Percentiles rank a stretch among this genome's conserved stretches.
phyloP scores from a whole-genome alignment of 1,284 basidiomycete species.

The Blastosporella zonata region DNA sequence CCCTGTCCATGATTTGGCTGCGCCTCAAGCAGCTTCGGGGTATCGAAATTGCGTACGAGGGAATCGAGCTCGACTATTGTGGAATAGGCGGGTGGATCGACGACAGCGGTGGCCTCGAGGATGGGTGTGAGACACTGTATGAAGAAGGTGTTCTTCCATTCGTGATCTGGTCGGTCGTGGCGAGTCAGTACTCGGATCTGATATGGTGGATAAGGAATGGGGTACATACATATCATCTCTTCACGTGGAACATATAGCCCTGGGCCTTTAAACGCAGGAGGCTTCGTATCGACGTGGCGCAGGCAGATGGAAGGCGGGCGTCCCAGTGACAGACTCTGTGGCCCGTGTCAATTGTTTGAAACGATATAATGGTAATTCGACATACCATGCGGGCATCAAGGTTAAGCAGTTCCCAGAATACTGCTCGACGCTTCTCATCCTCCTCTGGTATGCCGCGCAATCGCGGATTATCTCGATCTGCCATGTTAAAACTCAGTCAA shows the following conservation, averaged over 20 bases:
- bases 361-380: slow-evolving; percentile 4
- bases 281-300: slow-evolving; percentile 65
- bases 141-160: slow-evolving; percentile 74
- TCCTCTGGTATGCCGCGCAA: slow-evolving; percentile 68
- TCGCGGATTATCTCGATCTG: slow-evolving; percentile 69
- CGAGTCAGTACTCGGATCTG: background rate
- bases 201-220: background rate
- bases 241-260: slow-evolving; percentile 55
- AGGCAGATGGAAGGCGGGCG: slow-evolving; percentile 70
- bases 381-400: slow-evolving; percentile 73
- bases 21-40: slow-evolving; percentile 53
- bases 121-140: slow-evolving; percentile 63
- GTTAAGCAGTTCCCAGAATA: slow-evolving; percentile 74
- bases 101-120: slow-evolving; percentile 62
- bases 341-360: background rate
- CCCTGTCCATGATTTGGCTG: slow-evolving; percentile 34
- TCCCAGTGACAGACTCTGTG: slow-evolving; percentile 71
- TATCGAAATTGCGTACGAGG: slow-evolving; percentile 54
- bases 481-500: slow-evolving; percentile 8
- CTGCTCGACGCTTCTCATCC: slow-evolving; percentile 61
- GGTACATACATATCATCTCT: slow-evolving; percentile 62
- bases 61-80: slow-evolving; percentile 58
- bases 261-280: slow-evolving; percentile 54
- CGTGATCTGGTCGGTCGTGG: slow-evolving; percentile 46
- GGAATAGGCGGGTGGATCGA: slow-evolving; percentile 54